Base-by-base conservation (phyloP, 208 protist species). In the Crithidia fasciculata region DNA sequence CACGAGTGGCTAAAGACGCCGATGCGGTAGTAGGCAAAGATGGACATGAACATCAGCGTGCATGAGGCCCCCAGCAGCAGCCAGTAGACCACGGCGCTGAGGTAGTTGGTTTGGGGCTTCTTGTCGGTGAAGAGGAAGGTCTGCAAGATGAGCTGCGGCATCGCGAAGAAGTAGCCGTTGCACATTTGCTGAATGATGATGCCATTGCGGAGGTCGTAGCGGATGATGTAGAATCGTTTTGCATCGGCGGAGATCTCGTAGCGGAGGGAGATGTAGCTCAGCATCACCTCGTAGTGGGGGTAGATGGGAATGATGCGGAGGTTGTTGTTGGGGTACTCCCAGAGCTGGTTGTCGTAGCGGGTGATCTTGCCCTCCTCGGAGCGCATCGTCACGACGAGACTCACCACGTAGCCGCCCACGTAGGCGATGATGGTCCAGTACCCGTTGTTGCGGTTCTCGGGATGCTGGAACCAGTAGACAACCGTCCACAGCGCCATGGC, bases 401-500 rank as follows among this genome's bases (percentile, higher is more conserved):
- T 83, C 12, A 91, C 72, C 19, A 96, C 84, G 56, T 93, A 94
- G 6, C 89, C 85, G 45, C 79, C 76, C 10, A 94, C 85, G 74
- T 93, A 92, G 58, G 80, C 86, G 54, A 93, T 76, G 68, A 94
- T 93, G 7, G 88, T 92, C 82, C 83, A 93, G 76, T 91, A 89
- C 10, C 86, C 86, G 68, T 90, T 88, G 67, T 85, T 85, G 28
- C 58, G 47, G n/a, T 64, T 18, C 9, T 70, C 45, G 0, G 44
- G 57, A 16, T 68, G 78, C 8, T 50, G 53, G 49, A 92, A 84
- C 89, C 91, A 95, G 52, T 68, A 79, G 54, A 90, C 79, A 0
- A 81, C 66, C 28, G 82, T 69, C 89, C 92, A 94, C 39, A 83
- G 69, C 49, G 85, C 58, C 58, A 78, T 83, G 0, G 72, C 80